phyloP scores from a whole-genome alignment of 2,329 filamentous ascomycete species.

The Thermothelomyces thermophilus region DNA sequence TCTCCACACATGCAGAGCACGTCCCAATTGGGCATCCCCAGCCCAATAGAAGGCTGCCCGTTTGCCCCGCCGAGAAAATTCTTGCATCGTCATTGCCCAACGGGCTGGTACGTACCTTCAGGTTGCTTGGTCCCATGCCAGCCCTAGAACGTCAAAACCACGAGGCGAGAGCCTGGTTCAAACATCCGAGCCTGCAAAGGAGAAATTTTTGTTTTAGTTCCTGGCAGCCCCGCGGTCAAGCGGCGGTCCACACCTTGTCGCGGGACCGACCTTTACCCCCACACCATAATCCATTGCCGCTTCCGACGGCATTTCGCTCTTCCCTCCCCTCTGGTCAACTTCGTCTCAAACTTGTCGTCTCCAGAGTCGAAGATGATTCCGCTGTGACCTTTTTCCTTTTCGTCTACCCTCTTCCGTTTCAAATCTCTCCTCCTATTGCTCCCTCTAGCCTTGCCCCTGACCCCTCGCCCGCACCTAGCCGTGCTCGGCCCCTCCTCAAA shows the following conservation, averaged over 20 bases:
- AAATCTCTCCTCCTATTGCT: constrained; percentile 6
- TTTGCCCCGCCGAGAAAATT: constrained; percentile 15
- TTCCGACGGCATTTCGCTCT: constrained; percentile 6
- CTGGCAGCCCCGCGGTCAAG: constrained; percentile 21
- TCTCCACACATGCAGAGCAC: neutral
- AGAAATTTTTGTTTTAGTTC: constrained; percentile 21
- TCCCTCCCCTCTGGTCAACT: constrained; percentile 1
- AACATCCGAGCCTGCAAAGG: constrained; percentile 4
- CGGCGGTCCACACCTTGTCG: constrained; percentile 4
- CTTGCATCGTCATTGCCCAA: constrained; percentile 5
- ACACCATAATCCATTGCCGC: constrained; percentile 13
- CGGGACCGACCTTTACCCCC: constrained; percentile 3
- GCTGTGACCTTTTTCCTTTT: constrained; percentile 18
- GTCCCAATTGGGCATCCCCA: neutral
- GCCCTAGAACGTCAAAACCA: constrained; percentile 18
- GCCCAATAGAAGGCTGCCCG: neutral
- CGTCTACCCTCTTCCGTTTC: constrained; percentile 5
- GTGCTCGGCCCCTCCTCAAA: constrained; percentile 7
- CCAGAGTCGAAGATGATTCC: constrained; percentile 21
- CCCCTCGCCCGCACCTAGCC: constrained; percentile 3
- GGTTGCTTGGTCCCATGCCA: neutral
- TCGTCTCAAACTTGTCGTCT: too few relatives aligned
- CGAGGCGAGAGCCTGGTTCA: constrained; percentile 19
- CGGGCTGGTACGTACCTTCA: neutral
- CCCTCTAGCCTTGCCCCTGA: constrained; percentile 8